Evolutionary conservation across 768 basidiomycete species (phyloP).

Genomic region (Rhodotorula babjevae): DNA sequence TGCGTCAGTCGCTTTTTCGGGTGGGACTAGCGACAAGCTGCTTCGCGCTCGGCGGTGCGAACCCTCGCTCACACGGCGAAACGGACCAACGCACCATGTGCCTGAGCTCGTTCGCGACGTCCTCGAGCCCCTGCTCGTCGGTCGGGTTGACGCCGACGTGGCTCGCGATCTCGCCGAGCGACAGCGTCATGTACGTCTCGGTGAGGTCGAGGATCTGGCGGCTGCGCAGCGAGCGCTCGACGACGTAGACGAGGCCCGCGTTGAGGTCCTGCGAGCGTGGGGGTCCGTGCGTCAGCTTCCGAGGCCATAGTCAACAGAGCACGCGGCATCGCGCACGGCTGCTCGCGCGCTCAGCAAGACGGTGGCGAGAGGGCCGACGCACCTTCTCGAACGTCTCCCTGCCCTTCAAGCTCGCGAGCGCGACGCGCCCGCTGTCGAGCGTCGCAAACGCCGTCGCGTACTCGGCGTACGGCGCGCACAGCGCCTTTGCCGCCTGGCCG

Average conservation of each 20-base stretch:
- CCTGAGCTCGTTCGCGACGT: conserved; percentile 57
- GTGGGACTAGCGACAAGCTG: too few relatives aligned
- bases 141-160: conserved; percentile 45
- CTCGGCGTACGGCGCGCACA: conserved; percentile 56
- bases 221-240: conserved; percentile 64
- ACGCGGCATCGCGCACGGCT: neutral
- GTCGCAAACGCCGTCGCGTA: conserved; percentile 62
- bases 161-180: conserved; percentile 65
- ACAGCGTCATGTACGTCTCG: conserved; percentile 72
- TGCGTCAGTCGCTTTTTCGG: too few relatives aligned
- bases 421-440: conserved; percentile 45
- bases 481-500: conserved; percentile 58
- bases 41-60: too few relatives aligned
- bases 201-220: conserved; percentile 77
- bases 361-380: too few relatives aligned
- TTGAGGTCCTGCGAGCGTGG: conserved; percentile 59
- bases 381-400: conserved; percentile 56
- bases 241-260: conserved; percentile 63
- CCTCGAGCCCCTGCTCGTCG: conserved; percentile 42
- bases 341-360: too few relatives aligned
- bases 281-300: neutral
- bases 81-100: conserved; percentile 61
- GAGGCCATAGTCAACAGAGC: too few relatives aligned
- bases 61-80: too few relatives aligned
- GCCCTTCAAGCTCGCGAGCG: conserved; percentile 57